These are phyloP conservation scores for Vicia sativa DNA, from an alignment of 306 rosid genomes.

Conservation along the genomic window DNA sequence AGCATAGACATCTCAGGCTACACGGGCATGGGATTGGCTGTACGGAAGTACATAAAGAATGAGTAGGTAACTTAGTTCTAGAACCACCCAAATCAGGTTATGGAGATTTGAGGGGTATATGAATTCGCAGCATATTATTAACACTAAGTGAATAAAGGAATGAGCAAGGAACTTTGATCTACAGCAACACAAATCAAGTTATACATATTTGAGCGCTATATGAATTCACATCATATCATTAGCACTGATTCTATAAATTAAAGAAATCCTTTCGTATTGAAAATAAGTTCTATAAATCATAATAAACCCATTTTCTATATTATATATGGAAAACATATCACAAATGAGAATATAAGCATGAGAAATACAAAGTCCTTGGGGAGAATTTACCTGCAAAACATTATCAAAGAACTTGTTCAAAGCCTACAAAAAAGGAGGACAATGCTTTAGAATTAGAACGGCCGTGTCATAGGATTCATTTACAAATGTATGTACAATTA, in stretches of 20 bases:
- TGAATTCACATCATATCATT: constrained; percentile 26
- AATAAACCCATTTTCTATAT: constrained; percentile 19
- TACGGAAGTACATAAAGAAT: background rate
- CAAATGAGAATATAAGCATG: constrained; percentile 22
- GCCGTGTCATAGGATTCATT: constrained; percentile 28
- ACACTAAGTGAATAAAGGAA: constrained; percentile 2
- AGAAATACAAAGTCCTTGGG: constrained; percentile 31
- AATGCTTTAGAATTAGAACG: constrained; percentile 34
- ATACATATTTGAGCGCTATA: constrained; percentile 9
- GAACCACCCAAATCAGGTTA: constrained; percentile 20
- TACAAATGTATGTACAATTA: constrained; percentile 18
- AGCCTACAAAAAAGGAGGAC: constrained; percentile 66
- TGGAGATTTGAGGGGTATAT: constrained; percentile 17
- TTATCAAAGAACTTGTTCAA: constrained; percentile 86
- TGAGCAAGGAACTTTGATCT: background rate
- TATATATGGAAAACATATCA: constrained; percentile 27
- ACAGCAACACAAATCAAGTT: constrained; percentile 14
- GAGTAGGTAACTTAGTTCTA: background rate
- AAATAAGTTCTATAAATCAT: constrained; percentile 16
- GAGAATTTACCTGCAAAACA: constrained; percentile 70
- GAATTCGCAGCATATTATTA: constrained; percentile 24
- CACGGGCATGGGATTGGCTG: background rate
- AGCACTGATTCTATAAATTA: constrained; percentile 19
- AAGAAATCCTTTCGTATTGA: constrained; percentile 10
- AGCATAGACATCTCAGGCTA: constrained; percentile 11